These are phyloP conservation scores for Russula abietina DNA, from an alignment of 768 basidiomycete genomes.

Conservation along the genomic window DNA sequence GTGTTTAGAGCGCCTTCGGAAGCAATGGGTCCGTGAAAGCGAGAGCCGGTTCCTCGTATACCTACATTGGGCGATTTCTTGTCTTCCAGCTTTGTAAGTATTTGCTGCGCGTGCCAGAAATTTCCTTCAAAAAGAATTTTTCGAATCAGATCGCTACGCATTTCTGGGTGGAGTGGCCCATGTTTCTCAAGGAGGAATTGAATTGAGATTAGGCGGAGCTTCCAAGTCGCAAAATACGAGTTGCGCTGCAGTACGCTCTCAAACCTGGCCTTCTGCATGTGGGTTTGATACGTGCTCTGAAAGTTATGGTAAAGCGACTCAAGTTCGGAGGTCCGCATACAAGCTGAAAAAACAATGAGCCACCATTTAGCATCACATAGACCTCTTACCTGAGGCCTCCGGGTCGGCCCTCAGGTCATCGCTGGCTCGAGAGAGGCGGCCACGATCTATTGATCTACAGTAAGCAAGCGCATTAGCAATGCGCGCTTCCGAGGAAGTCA, in stretches of 20 bases:
- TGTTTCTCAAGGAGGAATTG: slow-evolving; percentile 4
- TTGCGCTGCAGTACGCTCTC: neutral
- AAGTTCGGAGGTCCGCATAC: neutral
- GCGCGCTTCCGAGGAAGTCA: neutral
- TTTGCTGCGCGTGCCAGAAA: slow-evolving; percentile 4
- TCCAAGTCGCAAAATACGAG: slow-evolving; percentile 1
- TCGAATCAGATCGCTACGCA: neutral
- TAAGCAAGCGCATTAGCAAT: neutral
- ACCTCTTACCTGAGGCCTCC: neutral
- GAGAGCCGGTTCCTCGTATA: neutral
- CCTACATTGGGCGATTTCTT: neutral
- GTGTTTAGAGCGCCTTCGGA: slow-evolving; percentile 1
- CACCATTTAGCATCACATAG: neutral
- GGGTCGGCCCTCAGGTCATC: neutral
- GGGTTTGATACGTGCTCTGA: neutral
- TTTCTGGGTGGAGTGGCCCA: neutral
- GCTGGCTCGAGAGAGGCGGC: neutral
- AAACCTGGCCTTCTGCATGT: slow-evolving; percentile 6
- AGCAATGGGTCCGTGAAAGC: neutral
- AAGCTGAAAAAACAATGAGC: neutral
- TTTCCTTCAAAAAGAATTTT: slow-evolving; percentile 8
- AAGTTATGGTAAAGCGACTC: slow-evolving; percentile 9
- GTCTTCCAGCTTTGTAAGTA: neutral
- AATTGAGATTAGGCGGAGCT: slow-evolving; percentile 6
- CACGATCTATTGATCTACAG: slow-evolving; percentile 8